Percentiles rank a stretch among this genome's conserved stretches.
Evolutionary conservation across 2,329 filamentous ascomycete genomes (phyloP).

Genomic region (Gnomoniopsis smithogilvyi): DNA sequence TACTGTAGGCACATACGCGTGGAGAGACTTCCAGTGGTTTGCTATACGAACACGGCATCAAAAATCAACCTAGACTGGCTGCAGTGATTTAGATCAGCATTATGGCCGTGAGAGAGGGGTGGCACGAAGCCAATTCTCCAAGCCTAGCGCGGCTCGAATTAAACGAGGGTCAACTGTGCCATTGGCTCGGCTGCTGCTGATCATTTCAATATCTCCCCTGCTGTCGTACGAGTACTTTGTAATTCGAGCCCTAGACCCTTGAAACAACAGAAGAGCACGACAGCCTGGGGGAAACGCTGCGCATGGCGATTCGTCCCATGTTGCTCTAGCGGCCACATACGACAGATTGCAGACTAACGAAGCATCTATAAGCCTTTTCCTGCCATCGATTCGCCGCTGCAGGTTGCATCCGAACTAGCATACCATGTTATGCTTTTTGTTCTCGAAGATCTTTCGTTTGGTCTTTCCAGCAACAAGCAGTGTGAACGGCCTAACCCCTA

Average conservation of each 20-base stretch:
- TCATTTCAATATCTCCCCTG: background rate
- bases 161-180: conserved; percentile 2
- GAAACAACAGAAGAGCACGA: background rate
- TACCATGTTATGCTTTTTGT: background rate
- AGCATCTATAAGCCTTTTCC: no score
- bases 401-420: background rate
- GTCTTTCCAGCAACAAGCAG: background rate
- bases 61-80: no score
- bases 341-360: no score
- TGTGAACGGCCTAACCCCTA: background rate
- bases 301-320: background rate
- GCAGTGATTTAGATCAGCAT: background rate
- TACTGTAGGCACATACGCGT: no score
- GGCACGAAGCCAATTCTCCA: conserved; percentile 11
- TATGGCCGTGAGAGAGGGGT: background rate
- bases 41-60: background rate
- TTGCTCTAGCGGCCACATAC: background rate
- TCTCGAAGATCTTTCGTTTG: background rate
- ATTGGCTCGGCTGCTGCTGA: conserved; percentile 15
- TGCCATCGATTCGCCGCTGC: background rate
- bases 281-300: background rate
- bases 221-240: conserved; percentile 1
- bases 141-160: conserved; percentile 16
- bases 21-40: no score
- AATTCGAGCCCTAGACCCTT: background rate